Base-by-base conservation (phyloP, 352 stramenopile genomes). In the Pythium coloratum region DNA sequence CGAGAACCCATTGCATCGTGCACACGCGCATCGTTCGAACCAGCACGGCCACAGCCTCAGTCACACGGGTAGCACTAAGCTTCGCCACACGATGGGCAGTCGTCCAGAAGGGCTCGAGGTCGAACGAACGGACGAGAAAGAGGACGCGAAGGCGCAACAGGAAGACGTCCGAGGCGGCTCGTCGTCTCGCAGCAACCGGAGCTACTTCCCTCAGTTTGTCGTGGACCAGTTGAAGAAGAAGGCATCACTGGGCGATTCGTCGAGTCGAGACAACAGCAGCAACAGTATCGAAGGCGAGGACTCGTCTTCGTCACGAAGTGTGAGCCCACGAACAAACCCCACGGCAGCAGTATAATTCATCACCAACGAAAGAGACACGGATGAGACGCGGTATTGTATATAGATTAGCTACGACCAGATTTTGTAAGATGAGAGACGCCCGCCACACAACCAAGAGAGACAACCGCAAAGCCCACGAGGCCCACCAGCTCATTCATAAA, bases 181-280 rank as follows among this genome's bases (percentile, higher is more conserved):
- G 2, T 51, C 44, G 13, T 20, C 44, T 59, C 53, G 53, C 53
- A 59, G 30, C 36, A 49, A 47, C 56, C 34, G 62, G 38, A 64
- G 54, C 51, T 72, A 67, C 55, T 72, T 72, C 33, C 66, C 66
- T 18, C 58, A 67, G 66, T 72, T 72, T 62, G 59, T 72, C 44
- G 66, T 67, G 12, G 66, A 67, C 24, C 66, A 64, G 28, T 32
- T 72, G 20, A 72, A 72, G 59, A 67, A 61, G 58, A 64, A 65
- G 36, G 30, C 64, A 8, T 65, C 64, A 16, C 18, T 60, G n/a
- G 42, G 26, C 20, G 46, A 57, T 14, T 16, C 24, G 26, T 28
- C 55, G 13, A 69, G 55, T 6, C 47, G 55, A n/a, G 32, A 59
- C 6, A 55, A 55, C 34, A 55, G 49, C 34, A 42, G 46, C 24